These are phyloP conservation scores for Mrakia gelida DNA, from an alignment of 768 basidiomycete species.

Conservation along the genomic window DNA sequence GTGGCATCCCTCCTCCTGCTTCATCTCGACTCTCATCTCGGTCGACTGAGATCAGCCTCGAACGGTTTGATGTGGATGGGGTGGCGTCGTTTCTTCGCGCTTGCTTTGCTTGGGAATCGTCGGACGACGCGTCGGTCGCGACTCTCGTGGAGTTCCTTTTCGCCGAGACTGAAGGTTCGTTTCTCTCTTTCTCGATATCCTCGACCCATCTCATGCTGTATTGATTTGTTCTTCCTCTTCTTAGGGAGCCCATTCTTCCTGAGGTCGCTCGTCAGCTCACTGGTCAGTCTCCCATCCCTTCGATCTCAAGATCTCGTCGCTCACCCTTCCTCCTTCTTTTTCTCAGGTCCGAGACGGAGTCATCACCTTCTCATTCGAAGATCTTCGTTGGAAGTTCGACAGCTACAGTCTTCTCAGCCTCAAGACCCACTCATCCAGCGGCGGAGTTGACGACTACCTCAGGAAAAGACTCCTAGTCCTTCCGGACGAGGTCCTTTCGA, in stretches of 20 bases:
- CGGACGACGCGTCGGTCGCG: not conserved
- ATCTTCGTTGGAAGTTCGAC: conserved; percentile 14
- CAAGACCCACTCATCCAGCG: not conserved
- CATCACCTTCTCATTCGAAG: not conserved
- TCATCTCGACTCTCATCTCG: not conserved
- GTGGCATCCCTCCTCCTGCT: not conserved
- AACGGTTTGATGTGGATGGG: not conserved
- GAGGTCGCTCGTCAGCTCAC: not conserved
- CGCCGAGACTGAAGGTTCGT: not conserved
- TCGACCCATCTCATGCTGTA: not conserved
- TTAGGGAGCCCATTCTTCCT: conserved; percentile 1
- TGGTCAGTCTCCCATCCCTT: too few relatives aligned
- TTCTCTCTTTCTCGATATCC: not conserved
- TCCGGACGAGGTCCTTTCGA: not conserved
- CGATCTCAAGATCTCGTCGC: too few relatives aligned
- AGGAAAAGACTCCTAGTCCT: not conserved
- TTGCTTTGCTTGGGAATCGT: conserved; percentile 8
- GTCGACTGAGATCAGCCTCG: not conserved
- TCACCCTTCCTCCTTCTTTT: not conserved
- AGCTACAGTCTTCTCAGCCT: not conserved
- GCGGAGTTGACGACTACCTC: conserved; percentile 10
- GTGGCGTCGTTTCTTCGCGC: conserved; percentile 1
- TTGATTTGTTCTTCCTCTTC: not conserved
- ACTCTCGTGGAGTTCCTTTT: not conserved
- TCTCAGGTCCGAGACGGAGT: conserved; percentile 1